These are phyloP conservation scores for Penicillium hesseltinei DNA, from an alignment of 2,329 filamentous ascomycete species.

Conservation along the genomic window DNA sequence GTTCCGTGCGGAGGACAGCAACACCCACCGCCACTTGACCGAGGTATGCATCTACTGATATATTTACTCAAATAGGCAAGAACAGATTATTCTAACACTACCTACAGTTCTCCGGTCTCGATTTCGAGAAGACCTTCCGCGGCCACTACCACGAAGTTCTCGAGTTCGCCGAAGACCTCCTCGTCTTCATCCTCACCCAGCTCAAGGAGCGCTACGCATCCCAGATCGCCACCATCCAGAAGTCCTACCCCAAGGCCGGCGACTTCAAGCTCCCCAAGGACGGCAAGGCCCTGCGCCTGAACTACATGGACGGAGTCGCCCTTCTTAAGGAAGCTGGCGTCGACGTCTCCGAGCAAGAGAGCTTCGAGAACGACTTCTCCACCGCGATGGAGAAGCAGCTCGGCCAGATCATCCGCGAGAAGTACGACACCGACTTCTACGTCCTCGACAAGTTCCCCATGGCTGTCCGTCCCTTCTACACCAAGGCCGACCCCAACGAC, in stretches of 20 bases:
- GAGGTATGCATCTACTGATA: conserved; percentile 44
- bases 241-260: conserved; percentile 51
- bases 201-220: conserved; percentile 46
- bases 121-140: conserved; percentile 53
- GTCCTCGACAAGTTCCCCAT: conserved; percentile 95
- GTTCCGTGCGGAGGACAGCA: conserved; percentile 67
- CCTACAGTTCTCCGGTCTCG: conserved; percentile 49
- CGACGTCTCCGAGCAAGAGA: conserved; percentile 50
- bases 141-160: conserved; percentile 53
- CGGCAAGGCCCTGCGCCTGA: conserved; percentile 49
- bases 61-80: no score
- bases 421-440: conserved; percentile 95
- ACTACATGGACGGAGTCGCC: conserved; percentile 51
- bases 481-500: conserved; percentile 71
- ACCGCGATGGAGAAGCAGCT: conserved; percentile 64
- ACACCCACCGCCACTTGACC: conserved; percentile 65
- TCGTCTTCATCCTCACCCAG: conserved; percentile 50
- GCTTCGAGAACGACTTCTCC: conserved; percentile 48
- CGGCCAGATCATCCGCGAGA: conserved; percentile 78
- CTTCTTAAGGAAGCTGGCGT: conserved; percentile 51
- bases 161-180: conserved; percentile 49
- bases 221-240: conserved; percentile 48
- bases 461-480: conserved; percentile 85
- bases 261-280: conserved; percentile 51
- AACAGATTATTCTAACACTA: conserved; percentile 18